A percentile compares a stretch with the other conserved stretches of the same genome.
These are phyloP conservation scores for Aspergillus cavernicola DNA, from an alignment of 495 filamentous ascomycete genomes.

Conservation along the genomic window DNA sequence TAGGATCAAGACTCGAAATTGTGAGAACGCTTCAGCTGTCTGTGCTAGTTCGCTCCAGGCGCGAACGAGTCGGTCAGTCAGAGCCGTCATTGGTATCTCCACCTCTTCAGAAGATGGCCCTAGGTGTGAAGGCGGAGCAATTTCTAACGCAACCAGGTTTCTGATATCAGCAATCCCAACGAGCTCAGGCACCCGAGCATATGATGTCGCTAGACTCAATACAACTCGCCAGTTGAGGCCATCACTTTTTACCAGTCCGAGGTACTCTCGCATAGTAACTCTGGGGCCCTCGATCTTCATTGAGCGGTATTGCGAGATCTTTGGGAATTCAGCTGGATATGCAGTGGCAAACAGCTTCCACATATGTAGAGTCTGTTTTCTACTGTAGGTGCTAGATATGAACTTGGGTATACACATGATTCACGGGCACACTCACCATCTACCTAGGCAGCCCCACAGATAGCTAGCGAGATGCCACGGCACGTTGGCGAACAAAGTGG, in stretches of 20 bases:
- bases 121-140: conserved; percentile 15
- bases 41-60: conserved; percentile 36
- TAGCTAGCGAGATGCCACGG: conserved; percentile 37
- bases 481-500: conserved; percentile 27
- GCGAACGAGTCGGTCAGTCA: conserved; percentile 37
- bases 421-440: conserved; percentile 20
- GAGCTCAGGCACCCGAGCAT: conserved; percentile 29
- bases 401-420: conserved; percentile 2
- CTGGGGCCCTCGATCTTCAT: conserved; percentile 23
- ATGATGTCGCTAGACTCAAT: conserved; percentile 26
- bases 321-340: conserved; percentile 32
- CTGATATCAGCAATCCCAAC: conserved; percentile 30
- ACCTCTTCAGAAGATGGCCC: conserved; percentile 1
- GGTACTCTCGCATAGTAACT: conserved; percentile 28
- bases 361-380: conserved; percentile 37
- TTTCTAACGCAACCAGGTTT: conserved; percentile 39
- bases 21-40: conserved; percentile 24
- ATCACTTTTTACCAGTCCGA: conserved; percentile 30
- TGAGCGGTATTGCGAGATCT: conserved; percentile 19
- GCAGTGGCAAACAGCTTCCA: conserved; percentile 40
- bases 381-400: conserved; percentile 19
- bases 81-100: conserved; percentile 2
- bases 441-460: conserved; percentile 36
- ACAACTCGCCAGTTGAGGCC: conserved; percentile 27
- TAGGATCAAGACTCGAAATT: conserved; percentile 35